A percentile compares a stretch with the other conserved stretches of the same genome.
Evolutionary conservation across 257 asterid genomes (phyloP).

Genomic region (Linaria vulgaris): DNA sequence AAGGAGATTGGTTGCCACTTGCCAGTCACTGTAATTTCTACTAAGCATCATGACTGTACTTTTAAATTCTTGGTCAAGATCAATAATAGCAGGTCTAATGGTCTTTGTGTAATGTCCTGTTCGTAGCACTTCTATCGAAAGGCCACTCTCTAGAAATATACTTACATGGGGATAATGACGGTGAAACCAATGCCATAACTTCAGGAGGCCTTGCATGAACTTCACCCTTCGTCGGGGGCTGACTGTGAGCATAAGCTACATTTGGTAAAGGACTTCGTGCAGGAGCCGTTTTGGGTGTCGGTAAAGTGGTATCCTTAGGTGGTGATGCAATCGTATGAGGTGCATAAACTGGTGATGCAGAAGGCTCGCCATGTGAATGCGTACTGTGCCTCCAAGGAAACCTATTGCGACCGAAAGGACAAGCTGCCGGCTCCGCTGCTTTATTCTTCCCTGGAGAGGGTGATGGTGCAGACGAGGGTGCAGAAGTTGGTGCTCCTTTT

Average conservation of each 20-base stretch:
- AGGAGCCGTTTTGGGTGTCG: conserved; percentile 38
- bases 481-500: conserved; percentile 36
- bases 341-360: conserved; percentile 52
- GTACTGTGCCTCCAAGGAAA: conserved; percentile 48
- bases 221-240: conserved; percentile 54
- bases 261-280: conserved; percentile 54
- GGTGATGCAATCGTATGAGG: conserved; percentile 53
- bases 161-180: conserved; percentile 80
- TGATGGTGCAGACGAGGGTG: conserved; percentile 53
- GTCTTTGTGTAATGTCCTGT: too few species aligned
- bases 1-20: neutral
- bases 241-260: conserved; percentile 48
- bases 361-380: conserved; percentile 49
- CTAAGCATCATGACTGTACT: neutral
- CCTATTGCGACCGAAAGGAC: conserved; percentile 47
- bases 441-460: conserved; percentile 29
- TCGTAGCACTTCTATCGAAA: too few species aligned
- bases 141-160: too few species aligned
- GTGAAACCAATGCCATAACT: conserved; percentile 48
- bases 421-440: conserved; percentile 57
- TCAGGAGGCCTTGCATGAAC: conserved; percentile 48
- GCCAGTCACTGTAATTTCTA: neutral
- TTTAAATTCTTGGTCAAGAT: neutral
- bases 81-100: too few species aligned
- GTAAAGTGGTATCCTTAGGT: conserved; percentile 33